These are phyloP conservation scores for Striga asiatica DNA, from an alignment of 257 asterid species.

Conservation along the genomic window DNA sequence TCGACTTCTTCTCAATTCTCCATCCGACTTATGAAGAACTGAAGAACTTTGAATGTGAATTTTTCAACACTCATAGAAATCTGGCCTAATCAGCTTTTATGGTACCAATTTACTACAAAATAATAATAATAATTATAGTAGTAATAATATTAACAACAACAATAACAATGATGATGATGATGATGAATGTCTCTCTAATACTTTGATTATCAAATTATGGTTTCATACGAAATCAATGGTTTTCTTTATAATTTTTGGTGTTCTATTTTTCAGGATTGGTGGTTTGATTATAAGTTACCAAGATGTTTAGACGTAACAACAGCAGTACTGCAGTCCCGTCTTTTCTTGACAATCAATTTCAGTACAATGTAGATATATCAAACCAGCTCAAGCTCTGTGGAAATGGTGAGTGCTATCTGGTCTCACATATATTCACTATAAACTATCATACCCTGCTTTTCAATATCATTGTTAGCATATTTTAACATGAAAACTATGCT, in stretches of 20 bases:
- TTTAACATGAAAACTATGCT: background rate
- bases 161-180: no score
- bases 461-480: no score
- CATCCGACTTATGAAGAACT: no score
- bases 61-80: no score
- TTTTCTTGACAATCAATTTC: slow-evolving; percentile 38
- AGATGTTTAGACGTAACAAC: slow-evolving; percentile 59
- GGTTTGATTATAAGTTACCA: background rate
- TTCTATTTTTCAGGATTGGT: slow-evolving; percentile 19
- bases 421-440: background rate
- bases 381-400: slow-evolving; percentile 60
- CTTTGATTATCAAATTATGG: no score
- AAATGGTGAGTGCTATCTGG: slow-evolving; percentile 39
- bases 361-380: slow-evolving; percentile 36
- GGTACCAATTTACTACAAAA: no score
- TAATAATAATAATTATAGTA: no score
- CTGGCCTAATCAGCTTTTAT: no score
- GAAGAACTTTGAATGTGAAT: no score
- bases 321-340: slow-evolving; percentile 33
- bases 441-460: background rate
- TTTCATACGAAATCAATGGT: background rate
- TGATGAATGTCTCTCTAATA: no score
- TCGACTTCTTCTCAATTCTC: no score
- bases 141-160: no score
- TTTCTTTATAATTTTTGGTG: slow-evolving; percentile 6